Conservation (phyloP, 2,329 filamentous ascomycete species). For the Emmonsia crescens region DNA sequence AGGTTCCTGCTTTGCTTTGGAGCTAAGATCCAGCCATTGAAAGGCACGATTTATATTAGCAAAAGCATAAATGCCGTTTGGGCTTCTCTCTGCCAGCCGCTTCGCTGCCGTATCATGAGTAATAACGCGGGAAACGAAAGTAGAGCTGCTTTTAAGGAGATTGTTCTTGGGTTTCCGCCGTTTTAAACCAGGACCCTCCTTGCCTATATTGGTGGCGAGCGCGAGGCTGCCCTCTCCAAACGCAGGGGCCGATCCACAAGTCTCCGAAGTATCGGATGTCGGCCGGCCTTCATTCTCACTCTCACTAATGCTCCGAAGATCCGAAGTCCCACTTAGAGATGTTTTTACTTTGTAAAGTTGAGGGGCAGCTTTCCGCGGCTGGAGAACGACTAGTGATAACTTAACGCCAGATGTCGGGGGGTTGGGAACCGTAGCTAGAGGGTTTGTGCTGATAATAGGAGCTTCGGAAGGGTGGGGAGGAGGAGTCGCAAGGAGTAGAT, state of each 20-base stretch:
- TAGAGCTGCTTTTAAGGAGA: conserved; percentile 96
- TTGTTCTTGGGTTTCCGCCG: conserved; percentile 93
- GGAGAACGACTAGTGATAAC: conserved; percentile 64
- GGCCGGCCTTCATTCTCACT: conserved; percentile 48
- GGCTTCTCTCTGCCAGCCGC: conserved; percentile 64
- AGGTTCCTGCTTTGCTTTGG: conserved; percentile 62
- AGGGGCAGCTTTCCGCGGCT: conserved; percentile 42
- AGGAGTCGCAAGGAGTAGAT: conserved; percentile 83
- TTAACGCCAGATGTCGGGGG: conserved; percentile 80
- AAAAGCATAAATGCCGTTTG: conserved; percentile 78
- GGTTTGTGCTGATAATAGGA: conserved; percentile 77
- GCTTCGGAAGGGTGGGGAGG: conserved; percentile 92
- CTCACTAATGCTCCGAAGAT: conserved; percentile 45
- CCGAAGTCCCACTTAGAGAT: conserved; percentile 32
- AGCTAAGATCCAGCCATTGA: conserved; percentile 87
- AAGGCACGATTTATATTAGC: conserved; percentile 92
- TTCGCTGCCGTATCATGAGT: conserved; percentile 73
- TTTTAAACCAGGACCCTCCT: conserved; percentile 56
- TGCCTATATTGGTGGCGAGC: conserved; percentile 51
- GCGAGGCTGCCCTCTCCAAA: conserved; percentile 82
- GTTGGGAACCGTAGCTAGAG: conserved; percentile 71
- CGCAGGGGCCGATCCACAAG: conserved; percentile 43
- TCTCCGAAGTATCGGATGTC: conserved; percentile 28
- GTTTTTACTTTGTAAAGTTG: conserved; percentile 44
- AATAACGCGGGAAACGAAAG: conserved; percentile 94